Percentiles rank a stretch among this genome's conserved stretches.
Evolutionary conservation across 257 asterid species (phyloP).

Genomic region (Haberlea rhodopensis): DNA sequence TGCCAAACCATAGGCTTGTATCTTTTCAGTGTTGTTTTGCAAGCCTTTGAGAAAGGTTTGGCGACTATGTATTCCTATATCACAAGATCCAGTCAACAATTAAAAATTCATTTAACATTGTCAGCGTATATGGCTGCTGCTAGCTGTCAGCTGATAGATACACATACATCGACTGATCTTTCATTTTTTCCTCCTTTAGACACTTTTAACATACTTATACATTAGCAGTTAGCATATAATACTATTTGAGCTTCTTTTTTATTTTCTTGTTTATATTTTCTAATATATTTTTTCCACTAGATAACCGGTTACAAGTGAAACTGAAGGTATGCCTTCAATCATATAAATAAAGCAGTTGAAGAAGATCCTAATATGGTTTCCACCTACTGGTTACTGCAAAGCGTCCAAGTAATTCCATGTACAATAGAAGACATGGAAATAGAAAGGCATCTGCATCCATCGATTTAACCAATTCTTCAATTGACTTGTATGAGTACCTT

Average conservation of each 20-base stretch:
- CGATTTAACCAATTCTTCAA: not conserved
- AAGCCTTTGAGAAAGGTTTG: not conserved
- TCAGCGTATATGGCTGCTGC: not conserved
- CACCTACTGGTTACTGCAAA: not conserved
- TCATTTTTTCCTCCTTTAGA: not conserved
- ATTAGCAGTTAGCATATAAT: not conserved
- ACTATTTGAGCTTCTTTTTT: not conserved
- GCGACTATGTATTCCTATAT: slow-evolving; percentile 6
- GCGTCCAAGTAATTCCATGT: not conserved
- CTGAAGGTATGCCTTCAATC: slow-evolving; percentile 6
- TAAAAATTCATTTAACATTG: not conserved
- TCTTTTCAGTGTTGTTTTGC: not conserved
- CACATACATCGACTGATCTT: not conserved
- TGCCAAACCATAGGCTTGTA: slow-evolving; percentile 10
- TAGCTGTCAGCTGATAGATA: not conserved
- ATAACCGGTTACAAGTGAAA: not conserved
- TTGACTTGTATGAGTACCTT: not conserved
- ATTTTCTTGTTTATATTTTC: not conserved
- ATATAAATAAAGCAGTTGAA: not conserved
- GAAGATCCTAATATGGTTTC: not conserved
- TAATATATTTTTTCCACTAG: not conserved
- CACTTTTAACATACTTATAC: not conserved
- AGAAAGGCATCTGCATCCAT: not conserved
- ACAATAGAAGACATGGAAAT: not conserved
- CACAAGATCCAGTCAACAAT: slow-evolving; percentile 9